Evolutionary conservation across 169 alveolate species (phyloP).

Genomic region (Babesia sp.): DNA sequence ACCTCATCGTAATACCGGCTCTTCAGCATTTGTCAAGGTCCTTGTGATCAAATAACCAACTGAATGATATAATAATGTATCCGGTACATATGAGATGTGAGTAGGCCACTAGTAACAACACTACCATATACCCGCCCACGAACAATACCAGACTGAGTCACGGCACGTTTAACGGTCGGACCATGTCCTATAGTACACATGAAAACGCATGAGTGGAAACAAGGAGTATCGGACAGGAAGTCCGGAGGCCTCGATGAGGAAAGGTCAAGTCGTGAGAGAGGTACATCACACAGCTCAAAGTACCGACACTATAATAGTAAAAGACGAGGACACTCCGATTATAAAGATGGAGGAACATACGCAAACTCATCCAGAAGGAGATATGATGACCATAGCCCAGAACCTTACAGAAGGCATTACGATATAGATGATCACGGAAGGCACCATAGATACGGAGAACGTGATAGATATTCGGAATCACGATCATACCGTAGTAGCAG

Average conservation of each 20-base stretch:
- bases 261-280: neutral
- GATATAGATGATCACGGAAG: slow-evolving; percentile 24
- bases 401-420: slow-evolving; percentile 29
- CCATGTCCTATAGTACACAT: neutral
- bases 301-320: slow-evolving; percentile 3
- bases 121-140: too few relatives aligned
- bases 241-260: neutral
- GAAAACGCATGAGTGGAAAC: slow-evolving; percentile 27
- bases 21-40: too few relatives aligned
- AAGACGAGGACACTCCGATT: slow-evolving; percentile 1
- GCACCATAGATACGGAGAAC: slow-evolving; percentile 24
- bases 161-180: slow-evolving; percentile 3
- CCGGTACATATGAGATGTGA: too few relatives aligned
- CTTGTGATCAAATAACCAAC: too few relatives aligned
- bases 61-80: too few relatives aligned
- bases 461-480: slow-evolving; percentile 9
- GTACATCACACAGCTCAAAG: slow-evolving; percentile 2
- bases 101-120: too few relatives aligned
- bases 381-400: slow-evolving; percentile 15
- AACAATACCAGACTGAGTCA: neutral
- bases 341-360: neutral
- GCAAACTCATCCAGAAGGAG: slow-evolving; percentile 4
- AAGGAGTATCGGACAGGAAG: neutral
- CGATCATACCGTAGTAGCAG: slow-evolving; percentile 1
- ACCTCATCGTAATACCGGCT: too few relatives aligned